Conservation (phyloP, 2,329 filamentous ascomycete genomes). For the Penicillium hordei region DNA sequence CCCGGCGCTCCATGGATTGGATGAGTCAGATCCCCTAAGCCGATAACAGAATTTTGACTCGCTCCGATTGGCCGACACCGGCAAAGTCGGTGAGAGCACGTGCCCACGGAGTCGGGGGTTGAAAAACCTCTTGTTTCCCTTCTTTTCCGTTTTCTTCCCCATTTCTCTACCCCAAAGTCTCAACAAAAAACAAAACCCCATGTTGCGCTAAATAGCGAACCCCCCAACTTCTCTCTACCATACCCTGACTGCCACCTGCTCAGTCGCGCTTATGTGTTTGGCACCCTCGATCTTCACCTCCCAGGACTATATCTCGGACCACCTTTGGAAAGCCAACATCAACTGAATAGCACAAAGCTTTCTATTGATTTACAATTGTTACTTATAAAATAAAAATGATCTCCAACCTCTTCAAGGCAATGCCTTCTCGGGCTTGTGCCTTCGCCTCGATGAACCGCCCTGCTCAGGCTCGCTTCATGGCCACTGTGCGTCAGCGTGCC, state of each 20-base stretch:
- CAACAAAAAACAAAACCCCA: constrained; percentile 18
- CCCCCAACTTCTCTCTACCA: constrained; percentile 16
- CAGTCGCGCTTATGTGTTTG: constrained; percentile 78
- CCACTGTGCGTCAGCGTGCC: constrained; percentile 68
- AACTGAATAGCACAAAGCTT: constrained; percentile 40
- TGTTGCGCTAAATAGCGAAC: constrained; percentile 30
- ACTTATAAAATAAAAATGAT: constrained; percentile 49
- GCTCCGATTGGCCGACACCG: constrained; percentile 27
- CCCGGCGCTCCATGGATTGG: not conserved
- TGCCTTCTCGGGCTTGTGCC: constrained; percentile 49
- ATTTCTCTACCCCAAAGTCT: constrained; percentile 14
- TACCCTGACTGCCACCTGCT: constrained; percentile 37
- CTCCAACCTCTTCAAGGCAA: constrained; percentile 54
- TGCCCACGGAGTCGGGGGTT: constrained; percentile 24
- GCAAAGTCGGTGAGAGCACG: constrained; percentile 33
- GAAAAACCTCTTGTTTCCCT: constrained; percentile 21
- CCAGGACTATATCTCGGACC: constrained; percentile 72
- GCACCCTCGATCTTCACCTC: constrained; percentile 82
- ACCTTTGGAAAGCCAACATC: constrained; percentile 68
- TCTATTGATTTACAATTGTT: constrained; percentile 16
- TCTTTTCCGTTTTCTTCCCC: constrained; percentile 11
- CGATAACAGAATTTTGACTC: constrained; percentile 21
- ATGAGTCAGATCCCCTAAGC: constrained; percentile 7
- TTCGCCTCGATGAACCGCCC: constrained; percentile 42
- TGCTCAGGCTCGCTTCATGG: constrained; percentile 52